These are phyloP conservation scores for Adiantum capillusveneris DNA, from an alignment of 75 land plant genomes.

Conservation along the genomic window DNA sequence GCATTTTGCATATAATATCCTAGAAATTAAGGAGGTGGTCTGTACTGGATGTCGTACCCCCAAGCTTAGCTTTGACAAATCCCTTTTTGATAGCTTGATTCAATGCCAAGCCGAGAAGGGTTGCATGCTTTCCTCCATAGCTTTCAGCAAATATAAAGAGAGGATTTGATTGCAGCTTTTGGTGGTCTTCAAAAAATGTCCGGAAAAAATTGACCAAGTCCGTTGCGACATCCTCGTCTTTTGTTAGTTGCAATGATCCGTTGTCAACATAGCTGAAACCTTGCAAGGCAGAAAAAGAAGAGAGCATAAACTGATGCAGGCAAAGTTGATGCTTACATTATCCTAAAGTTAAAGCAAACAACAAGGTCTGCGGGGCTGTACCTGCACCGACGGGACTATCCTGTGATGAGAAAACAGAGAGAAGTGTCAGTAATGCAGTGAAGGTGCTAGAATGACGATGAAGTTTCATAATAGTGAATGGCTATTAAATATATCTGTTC, in stretches of 20 bases:
- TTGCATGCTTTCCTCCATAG: conserved; percentile 87
- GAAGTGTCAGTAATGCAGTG: too few relatives aligned
- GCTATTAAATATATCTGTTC: too few relatives aligned
- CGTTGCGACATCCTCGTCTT: conserved; percentile 51
- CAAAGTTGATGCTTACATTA: too few relatives aligned
- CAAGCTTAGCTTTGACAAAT: conserved; percentile 40
- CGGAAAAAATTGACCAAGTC: conserved; percentile 57
- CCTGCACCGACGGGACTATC: conserved; percentile 93
- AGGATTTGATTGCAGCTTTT: conserved; percentile 45
- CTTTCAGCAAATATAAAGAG: conserved; percentile 79
- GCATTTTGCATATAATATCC: too few relatives aligned
- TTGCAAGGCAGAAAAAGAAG: conserved; percentile 5
- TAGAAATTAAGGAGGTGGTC: neutral
- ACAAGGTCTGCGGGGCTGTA: conserved; percentile 1
- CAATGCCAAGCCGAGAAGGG: conserved; percentile 45
- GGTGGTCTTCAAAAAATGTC: conserved; percentile 33
- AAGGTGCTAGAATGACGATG: too few relatives aligned
- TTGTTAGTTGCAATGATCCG: conserved; percentile 32
- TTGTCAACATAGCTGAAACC: conserved; percentile 81
- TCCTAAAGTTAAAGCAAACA: neutral
- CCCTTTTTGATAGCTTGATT: conserved; percentile 42
- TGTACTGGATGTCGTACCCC: conserved; percentile 32
- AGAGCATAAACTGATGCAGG: too few relatives aligned
- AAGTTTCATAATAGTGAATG: too few relatives aligned
- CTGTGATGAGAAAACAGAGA: too few relatives aligned